phyloP scores from a whole-genome alignment of 768 basidiomycete genomes.

The Amanita inopinata region DNA sequence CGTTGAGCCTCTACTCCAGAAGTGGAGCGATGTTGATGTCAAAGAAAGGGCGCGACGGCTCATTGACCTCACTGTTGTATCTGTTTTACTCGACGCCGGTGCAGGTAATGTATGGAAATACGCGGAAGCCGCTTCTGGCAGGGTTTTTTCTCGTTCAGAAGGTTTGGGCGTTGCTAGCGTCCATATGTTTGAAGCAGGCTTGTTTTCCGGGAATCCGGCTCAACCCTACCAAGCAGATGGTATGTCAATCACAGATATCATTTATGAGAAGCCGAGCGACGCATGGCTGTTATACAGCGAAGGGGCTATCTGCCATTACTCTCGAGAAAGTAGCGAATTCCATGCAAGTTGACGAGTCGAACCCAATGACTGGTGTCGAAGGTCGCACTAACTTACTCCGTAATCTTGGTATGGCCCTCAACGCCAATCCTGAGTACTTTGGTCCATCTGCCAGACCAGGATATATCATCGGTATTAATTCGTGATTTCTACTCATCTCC shows the following conservation, averaged over 20 bases:
- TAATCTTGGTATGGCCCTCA: conserved; percentile 65
- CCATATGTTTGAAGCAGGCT: conserved; percentile 78
- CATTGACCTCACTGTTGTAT: conserved; percentile 84
- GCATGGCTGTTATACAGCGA: conserved; percentile 33
- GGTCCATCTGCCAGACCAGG: conserved; percentile 70
- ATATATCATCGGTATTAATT: conserved; percentile 58
- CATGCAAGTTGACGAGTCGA: conserved; percentile 71
- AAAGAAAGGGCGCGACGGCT: conserved; percentile 63
- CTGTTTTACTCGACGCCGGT: conserved; percentile 91
- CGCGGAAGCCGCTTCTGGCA: conserved; percentile 44
- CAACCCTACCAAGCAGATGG: conserved; percentile 77
- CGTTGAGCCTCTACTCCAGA: conserved; percentile 45
- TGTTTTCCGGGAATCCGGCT: conserved; percentile 60
- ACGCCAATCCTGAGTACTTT: conserved; percentile 57
- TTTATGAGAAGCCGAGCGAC: background rate
- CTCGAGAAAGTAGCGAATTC: conserved; percentile 46
- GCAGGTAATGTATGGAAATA: conserved; percentile 82
- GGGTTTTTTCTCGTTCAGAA: conserved; percentile 56
- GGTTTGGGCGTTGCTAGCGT: conserved; percentile 87
- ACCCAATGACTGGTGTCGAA: conserved; percentile 86
- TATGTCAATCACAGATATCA: conserved; percentile 22
- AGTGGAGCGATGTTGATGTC: conserved; percentile 44
- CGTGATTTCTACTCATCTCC: background rate
- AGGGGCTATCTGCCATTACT: conserved; percentile 58
- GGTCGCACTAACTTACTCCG: conserved; percentile 74